A percentile compares a stretch with the other conserved stretches of the same genome.
Conservation (phyloP, 768 basidiomycete species). For the Boletus subparvulus region DNA sequence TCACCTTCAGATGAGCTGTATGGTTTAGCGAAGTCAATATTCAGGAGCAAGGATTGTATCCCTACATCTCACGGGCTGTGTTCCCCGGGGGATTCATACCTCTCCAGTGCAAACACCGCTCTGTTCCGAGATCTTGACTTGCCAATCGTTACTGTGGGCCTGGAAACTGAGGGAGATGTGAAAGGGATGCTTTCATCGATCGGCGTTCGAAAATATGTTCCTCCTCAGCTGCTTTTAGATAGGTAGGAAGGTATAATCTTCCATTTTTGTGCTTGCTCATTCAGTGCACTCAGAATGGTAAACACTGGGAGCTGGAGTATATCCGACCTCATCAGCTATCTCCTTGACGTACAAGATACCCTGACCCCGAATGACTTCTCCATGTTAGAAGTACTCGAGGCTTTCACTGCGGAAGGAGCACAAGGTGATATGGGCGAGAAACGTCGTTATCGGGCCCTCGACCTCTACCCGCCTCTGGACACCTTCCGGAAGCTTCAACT, state of each 20-base stretch:
- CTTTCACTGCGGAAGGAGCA: slow-evolving; percentile 54
- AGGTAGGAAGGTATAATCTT: not conserved
- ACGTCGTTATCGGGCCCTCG: slow-evolving; percentile 44
- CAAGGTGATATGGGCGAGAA: not conserved
- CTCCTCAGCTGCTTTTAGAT: not conserved
- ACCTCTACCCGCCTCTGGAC: slow-evolving; percentile 81
- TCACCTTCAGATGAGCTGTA: slow-evolving; percentile 41
- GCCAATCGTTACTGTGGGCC: not conserved
- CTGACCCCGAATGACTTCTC: not conserved
- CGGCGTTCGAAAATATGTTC: not conserved
- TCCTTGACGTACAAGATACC: not conserved
- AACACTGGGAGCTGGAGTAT: slow-evolving; percentile 1
- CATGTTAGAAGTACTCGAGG: not conserved
- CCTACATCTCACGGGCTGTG: not conserved
- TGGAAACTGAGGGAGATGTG: not conserved
- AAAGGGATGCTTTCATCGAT: not conserved
- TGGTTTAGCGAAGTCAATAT: not conserved
- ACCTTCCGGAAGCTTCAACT: slow-evolving; percentile 65
- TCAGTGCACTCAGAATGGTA: not conserved
- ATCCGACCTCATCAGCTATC: slow-evolving; percentile 5
- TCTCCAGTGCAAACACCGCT: slow-evolving; percentile 61
- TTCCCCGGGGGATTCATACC: slow-evolving; percentile 47
- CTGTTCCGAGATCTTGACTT: not conserved
- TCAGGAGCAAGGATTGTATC: not conserved
- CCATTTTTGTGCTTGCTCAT: not conserved